Conservation (phyloP, 805 yeast species). For the Barnettozyma sucrosica region DNA sequence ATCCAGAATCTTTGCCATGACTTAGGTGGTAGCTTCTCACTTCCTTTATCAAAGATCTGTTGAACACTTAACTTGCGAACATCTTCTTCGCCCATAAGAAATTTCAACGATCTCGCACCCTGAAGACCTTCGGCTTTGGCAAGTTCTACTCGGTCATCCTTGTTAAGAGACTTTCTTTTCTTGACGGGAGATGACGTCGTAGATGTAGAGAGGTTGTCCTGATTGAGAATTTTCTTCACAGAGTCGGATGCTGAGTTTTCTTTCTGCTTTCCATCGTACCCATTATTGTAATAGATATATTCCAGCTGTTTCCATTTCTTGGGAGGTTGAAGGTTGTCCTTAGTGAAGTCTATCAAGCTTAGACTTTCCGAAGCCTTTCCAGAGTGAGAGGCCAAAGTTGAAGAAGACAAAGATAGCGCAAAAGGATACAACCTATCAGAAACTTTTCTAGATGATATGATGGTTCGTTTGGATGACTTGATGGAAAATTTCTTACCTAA, state of each 20-base stretch:
- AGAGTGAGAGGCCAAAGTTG: constrained; percentile 30
- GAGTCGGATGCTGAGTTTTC: constrained; percentile 9
- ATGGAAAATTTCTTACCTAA: constrained; percentile 57
- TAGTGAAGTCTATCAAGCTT: constrained; percentile 42
- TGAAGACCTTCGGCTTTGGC: constrained; percentile 4
- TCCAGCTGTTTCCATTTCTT: constrained; percentile 50
- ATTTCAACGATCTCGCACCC: constrained; percentile 42
- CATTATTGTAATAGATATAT: constrained; percentile 40
- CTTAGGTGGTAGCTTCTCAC: constrained; percentile 52
- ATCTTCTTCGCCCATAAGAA: constrained; percentile 48
- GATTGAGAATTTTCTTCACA: constrained; percentile 11
- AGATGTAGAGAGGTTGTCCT: constrained; percentile 3
- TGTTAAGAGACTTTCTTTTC: constrained; percentile 17
- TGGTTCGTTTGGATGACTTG: constrained; percentile 24
- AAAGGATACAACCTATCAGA: constrained; percentile 33
- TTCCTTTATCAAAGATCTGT: constrained; percentile 60
- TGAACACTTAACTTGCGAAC: constrained; percentile 49
- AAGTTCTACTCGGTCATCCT: constrained; percentile 6
- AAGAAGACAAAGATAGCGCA: constrained; percentile 50
- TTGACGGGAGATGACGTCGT: constrained; percentile 17
- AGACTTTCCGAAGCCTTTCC: constrained; percentile 31
- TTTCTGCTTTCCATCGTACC: neutral
- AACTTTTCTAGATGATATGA: constrained; percentile 22
- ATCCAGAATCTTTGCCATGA: constrained; percentile 58
- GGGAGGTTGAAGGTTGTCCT: constrained; percentile 42